Conservation (phyloP, 2,329 filamentous ascomycete genomes). For the Colletotrichum nymphaeae region DNA sequence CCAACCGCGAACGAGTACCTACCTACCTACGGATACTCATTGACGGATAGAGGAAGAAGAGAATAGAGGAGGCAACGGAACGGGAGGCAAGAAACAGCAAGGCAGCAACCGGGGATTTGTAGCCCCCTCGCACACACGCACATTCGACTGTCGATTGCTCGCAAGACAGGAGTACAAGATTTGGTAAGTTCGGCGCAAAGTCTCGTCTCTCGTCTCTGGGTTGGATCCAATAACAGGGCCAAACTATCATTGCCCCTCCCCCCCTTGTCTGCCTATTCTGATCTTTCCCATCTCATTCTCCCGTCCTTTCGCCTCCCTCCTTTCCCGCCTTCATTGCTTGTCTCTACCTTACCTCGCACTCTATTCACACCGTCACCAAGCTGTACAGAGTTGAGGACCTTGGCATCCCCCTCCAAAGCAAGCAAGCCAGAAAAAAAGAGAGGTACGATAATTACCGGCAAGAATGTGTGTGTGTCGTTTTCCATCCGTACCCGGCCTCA, state of each 20-base stretch:
- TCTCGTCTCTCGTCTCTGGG: not conserved
- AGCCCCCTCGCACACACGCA: not conserved
- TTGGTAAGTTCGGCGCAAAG: conserved; percentile 4
- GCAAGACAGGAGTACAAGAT: not conserved
- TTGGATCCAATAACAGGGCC: not conserved
- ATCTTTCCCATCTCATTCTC: not conserved
- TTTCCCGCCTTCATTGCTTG: not conserved
- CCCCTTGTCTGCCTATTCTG: conserved; percentile 1
- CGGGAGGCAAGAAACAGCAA: not conserved
- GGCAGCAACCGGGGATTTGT: not conserved
- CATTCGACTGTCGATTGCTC: not conserved
- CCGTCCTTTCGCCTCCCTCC: conserved; percentile 4
- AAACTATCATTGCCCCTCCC: not conserved
- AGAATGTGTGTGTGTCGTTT: not conserved
- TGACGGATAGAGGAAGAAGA: no score
- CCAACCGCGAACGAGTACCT: no score
- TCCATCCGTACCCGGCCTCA: not conserved
- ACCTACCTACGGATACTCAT: no score
- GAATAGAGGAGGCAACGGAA: no score
- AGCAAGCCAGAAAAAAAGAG: not conserved
- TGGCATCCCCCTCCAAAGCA: not conserved
- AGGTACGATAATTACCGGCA: conserved; percentile 1
- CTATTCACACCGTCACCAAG: not conserved
- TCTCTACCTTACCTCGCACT: not conserved
- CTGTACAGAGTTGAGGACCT: not conserved